Conservation (phyloP, 2,329 filamentous ascomycete genomes). For the Fusarium nisikadoi region DNA sequence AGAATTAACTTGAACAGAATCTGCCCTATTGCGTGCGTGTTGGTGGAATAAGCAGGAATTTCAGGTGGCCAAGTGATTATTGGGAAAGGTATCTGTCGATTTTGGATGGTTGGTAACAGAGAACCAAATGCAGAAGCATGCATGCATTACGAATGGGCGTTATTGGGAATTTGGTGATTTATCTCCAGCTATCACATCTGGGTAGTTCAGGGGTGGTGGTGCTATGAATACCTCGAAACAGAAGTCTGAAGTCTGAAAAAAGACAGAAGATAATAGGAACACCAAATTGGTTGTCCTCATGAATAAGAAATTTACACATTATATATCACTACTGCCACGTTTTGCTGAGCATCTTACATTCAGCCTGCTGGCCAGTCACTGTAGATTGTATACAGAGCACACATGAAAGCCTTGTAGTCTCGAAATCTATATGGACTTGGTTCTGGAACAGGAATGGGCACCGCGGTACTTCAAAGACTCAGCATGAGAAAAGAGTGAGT, state of each 20-base stretch:
- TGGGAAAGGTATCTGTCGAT: conserved; percentile 14
- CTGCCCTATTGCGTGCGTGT: background rate
- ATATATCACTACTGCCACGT: background rate
- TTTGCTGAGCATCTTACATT: background rate
- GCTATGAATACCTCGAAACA: conserved; percentile 9
- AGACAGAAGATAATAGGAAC: background rate
- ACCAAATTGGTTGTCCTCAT: background rate
- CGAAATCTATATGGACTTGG: background rate
- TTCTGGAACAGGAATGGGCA: background rate
- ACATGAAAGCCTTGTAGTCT: background rate
- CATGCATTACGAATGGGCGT: conserved; percentile 44
- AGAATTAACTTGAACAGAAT: conserved; percentile 28
- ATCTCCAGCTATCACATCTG: conserved; percentile 4
- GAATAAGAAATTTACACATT: background rate
- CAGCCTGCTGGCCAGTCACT: background rate
- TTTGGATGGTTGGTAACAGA: conserved; percentile 14
- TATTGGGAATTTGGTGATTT: conserved; percentile 29
- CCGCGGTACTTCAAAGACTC: background rate
- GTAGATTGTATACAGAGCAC: too few relatives aligned
- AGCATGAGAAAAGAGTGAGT: background rate
- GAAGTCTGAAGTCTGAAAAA: background rate
- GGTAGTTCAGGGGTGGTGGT: background rate
- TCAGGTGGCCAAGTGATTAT: background rate
- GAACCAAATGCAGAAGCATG: conserved; percentile 31
- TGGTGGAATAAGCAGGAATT: background rate